Evolutionary conservation across 495 filamentous ascomycete genomes (phyloP).

Genomic region (Penicillium coffeae): DNA sequence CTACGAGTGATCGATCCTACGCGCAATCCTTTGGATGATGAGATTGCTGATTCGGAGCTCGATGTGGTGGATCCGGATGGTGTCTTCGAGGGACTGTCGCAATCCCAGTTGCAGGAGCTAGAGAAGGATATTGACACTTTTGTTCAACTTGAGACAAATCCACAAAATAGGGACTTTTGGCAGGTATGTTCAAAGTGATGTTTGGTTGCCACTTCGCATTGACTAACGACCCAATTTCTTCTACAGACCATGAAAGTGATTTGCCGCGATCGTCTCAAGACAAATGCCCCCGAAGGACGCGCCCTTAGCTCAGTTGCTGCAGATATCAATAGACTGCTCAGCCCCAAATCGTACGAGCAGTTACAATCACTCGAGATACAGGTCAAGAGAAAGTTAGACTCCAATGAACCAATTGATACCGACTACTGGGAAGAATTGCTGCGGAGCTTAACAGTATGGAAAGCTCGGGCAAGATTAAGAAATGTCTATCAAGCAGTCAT

Average conservation of each 20-base stretch:
- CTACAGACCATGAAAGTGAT: constrained; percentile 74
- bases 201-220: background rate
- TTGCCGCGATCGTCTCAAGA: constrained; percentile 71
- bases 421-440: constrained; percentile 97
- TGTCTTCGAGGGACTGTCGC: constrained; percentile 71
- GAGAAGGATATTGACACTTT: constrained; percentile 87
- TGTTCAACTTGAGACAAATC: constrained; percentile 71
- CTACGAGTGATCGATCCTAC: constrained; percentile 84
- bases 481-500: constrained; percentile 76
- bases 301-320: constrained; percentile 76
- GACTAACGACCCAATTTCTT: constrained; percentile 11
- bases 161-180: constrained; percentile 84
- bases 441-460: constrained; percentile 79
- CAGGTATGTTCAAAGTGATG: constrained; percentile 41
- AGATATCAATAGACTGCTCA: constrained; percentile 83
- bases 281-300: constrained; percentile 64
- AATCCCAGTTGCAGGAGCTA: constrained; percentile 68
- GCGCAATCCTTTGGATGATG: constrained; percentile 73
- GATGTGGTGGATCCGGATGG: constrained; percentile 78
- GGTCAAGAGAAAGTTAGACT: constrained; percentile 76
- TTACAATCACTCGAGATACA: constrained; percentile 79
- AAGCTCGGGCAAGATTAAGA: constrained; percentile 82
- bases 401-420: constrained; percentile 87
- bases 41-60: constrained; percentile 71
- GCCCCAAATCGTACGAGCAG: constrained; percentile 83